Percentiles rank a stretch among this genome's conserved stretches.
These are phyloP conservation scores for Nannizziopsis arthrosporioides DNA, from an alignment of 2,329 filamentous ascomycete genomes.

Conservation along the genomic window DNA sequence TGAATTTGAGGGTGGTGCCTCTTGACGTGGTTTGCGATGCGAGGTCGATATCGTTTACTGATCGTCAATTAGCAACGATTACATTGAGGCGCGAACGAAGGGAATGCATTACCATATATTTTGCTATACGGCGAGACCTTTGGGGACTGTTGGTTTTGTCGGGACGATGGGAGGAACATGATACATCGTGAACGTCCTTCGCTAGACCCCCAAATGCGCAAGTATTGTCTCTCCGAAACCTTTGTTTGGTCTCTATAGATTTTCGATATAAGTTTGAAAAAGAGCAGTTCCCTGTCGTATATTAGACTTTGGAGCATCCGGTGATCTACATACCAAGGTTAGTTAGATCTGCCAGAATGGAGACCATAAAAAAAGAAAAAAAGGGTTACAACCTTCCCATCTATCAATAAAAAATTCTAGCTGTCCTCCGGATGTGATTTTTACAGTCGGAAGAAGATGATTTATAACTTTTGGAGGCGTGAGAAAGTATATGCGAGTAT, in stretches of 20 bases:
- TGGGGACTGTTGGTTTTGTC: constrained; percentile 1
- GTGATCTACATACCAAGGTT: constrained; percentile 8
- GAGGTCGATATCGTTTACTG: too few species aligned
- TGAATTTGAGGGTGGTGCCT: too few species aligned
- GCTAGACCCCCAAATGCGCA: constrained; percentile 11
- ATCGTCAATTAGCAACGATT: too few species aligned
- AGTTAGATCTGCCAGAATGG: neutral
- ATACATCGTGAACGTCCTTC: neutral
- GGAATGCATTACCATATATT: constrained; percentile 7
- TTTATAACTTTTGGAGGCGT: constrained; percentile 12
- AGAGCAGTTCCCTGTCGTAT: constrained; percentile 12
- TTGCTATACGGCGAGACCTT: constrained; percentile 12
- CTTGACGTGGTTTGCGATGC: too few species aligned
- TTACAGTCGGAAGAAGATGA: too few species aligned
- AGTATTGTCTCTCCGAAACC: constrained; percentile 14
- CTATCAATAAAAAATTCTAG: constrained; percentile 13
- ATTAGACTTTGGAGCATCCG: constrained; percentile 12
- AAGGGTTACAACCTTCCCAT: neutral
- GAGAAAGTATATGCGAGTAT: constrained; percentile 13
- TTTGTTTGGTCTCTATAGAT: constrained; percentile 9
- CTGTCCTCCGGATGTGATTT: too few species aligned
- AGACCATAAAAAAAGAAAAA: too few species aligned
- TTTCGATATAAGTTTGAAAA: constrained; percentile 11
- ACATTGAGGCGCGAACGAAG: too few species aligned
- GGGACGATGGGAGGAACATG: constrained; percentile 8